These are phyloP conservation scores for Aspergillus pseudotamarii DNA, from an alignment of 2,329 filamentous ascomycete species.

Conservation along the genomic window DNA sequence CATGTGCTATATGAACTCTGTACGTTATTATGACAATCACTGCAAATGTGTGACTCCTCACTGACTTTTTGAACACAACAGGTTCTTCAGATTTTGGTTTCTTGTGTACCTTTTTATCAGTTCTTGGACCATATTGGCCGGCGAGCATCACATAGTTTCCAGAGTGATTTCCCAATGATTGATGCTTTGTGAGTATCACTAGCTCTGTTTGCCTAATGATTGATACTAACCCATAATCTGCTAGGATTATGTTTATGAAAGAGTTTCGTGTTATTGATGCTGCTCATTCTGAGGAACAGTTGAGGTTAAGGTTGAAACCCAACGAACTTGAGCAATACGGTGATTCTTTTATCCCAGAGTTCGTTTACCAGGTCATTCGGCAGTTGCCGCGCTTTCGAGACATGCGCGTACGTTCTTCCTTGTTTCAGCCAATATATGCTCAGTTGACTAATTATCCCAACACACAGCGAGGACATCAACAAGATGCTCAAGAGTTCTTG, in stretches of 20 bases:
- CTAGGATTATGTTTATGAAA: slow-evolving; percentile 90
- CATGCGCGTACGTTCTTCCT: slow-evolving; percentile 71
- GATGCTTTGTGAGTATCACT: slow-evolving; percentile 78
- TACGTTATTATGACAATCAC: slow-evolving; percentile 53
- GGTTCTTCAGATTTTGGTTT: slow-evolving; percentile 94
- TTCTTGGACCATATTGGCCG: slow-evolving; percentile 87
- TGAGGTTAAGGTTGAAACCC: slow-evolving; percentile 73
- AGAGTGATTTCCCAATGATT: slow-evolving; percentile 88
- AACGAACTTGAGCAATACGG: slow-evolving; percentile 88
- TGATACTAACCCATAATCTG: slow-evolving; percentile 17
- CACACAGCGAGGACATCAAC: slow-evolving; percentile 81
- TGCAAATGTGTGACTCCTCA: slow-evolving; percentile 31
- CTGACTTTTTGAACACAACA: slow-evolving; percentile 43
- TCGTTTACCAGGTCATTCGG: slow-evolving; percentile 91
- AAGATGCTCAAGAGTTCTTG: slow-evolving; percentile 96
- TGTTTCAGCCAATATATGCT: background rate
- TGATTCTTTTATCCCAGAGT: slow-evolving; percentile 88
- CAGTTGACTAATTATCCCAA: slow-evolving; percentile 2
- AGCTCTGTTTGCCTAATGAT: background rate
- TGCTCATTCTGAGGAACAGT: slow-evolving; percentile 71
- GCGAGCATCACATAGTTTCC: slow-evolving; percentile 85
- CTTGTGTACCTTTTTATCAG: slow-evolving; percentile 90
- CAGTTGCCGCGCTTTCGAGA: slow-evolving; percentile 83
- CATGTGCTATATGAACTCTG: slow-evolving; percentile 99
- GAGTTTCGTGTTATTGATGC: slow-evolving; percentile 87